Evolutionary conservation across 768 basidiomycete species (phyloP), one percentile per base, ranked within the genome.

Genomic region (Lactifluus hygrophoroides): DNA sequence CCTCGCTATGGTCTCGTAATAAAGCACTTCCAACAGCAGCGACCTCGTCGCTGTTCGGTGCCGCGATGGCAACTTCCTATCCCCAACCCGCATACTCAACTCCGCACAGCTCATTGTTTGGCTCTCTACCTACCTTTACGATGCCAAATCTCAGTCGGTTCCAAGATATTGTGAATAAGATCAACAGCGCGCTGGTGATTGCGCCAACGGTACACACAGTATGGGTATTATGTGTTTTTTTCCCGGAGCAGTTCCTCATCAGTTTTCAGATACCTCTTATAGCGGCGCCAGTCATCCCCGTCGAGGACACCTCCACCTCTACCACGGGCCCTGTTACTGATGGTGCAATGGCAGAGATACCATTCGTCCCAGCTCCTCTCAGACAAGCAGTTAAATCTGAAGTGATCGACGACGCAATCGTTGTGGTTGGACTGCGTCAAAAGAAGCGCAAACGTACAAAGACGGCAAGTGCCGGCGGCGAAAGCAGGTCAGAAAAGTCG

Each of bases 331-430:
- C 44, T 42, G 21, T 27, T 23, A 51, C 51, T 44, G 64, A 40
- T 11, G 74, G 73, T 23, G 78, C 76, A 70, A 78, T 83, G 53
- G 77, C 82, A 35, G 90, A 91, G 70, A 80, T 93, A 7, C 83
- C 91, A 1, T 94, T 85, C 62, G 76, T 94, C 9, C 90, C 90
- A 47, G 77, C 82, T 1, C 70, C 80, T 0, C 77, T 83, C 65
- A 81, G 91, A 21, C 67, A 66, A 50, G 55, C 66, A 19, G 69
- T 66, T 38, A 58, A 64, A 27, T 40, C 66, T 34, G 68, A 66
- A 27, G 69, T 68, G 19, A 72, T 72, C 32, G 81, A 84, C 45
- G 89, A 88, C 66, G 74, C 80, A 1, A 84, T 92, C 52, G 80
- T 90, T 6, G 77, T 86, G 14, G 86, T 90, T 17, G 88, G 88